Percentiles rank a stretch among this genome's conserved stretches.
These are phyloP conservation scores for Periconia digitata DNA, from an alignment of 2,329 filamentous ascomycete genomes.

Conservation along the genomic window DNA sequence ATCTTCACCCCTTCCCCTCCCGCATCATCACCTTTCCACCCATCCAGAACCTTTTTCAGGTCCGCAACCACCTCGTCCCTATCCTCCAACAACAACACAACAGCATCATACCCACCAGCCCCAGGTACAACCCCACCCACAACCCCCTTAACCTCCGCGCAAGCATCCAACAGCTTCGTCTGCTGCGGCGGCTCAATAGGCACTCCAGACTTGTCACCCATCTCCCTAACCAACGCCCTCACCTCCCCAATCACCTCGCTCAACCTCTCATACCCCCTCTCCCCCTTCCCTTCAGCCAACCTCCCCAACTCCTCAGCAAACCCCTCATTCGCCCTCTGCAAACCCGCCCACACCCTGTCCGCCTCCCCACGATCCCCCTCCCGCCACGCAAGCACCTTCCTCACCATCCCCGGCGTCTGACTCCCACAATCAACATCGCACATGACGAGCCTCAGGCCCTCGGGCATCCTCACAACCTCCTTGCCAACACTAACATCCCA, in stretches of 20 bases:
- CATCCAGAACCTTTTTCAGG: slow-evolving; percentile 63
- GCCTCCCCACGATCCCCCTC: slow-evolving; percentile 65
- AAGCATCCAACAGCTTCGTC: slow-evolving; percentile 78
- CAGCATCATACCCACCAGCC: slow-evolving; percentile 89
- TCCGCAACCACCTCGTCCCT: slow-evolving; percentile 63
- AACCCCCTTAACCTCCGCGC: slow-evolving; percentile 72
- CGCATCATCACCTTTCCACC: slow-evolving; percentile 59
- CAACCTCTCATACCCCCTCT: slow-evolving; percentile 53
- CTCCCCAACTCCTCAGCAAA: slow-evolving; percentile 66
- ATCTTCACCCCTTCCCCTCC: slow-evolving; percentile 47
- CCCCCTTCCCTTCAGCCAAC: slow-evolving; percentile 47
- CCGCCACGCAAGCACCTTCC: slow-evolving; percentile 83
- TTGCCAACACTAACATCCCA: slow-evolving; percentile 84
- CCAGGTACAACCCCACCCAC: slow-evolving; percentile 91
- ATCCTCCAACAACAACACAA: slow-evolving; percentile 78
- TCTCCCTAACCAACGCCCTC: slow-evolving; percentile 67
- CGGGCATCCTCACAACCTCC: slow-evolving; percentile 69
- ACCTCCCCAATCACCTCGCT: slow-evolving; percentile 49
- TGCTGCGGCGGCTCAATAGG: slow-evolving; percentile 89
- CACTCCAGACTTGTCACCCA: slow-evolving; percentile 74
- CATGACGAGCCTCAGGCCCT: slow-evolving; percentile 79
- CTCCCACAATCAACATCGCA: slow-evolving; percentile 95
- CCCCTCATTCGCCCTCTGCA: slow-evolving; percentile 74
- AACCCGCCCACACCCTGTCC: slow-evolving; percentile 68
- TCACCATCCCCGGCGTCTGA: slow-evolving; percentile 94